Conservation (phyloP, 2,329 filamentous ascomycete species). For the Colletotrichum spaethianum region DNA sequence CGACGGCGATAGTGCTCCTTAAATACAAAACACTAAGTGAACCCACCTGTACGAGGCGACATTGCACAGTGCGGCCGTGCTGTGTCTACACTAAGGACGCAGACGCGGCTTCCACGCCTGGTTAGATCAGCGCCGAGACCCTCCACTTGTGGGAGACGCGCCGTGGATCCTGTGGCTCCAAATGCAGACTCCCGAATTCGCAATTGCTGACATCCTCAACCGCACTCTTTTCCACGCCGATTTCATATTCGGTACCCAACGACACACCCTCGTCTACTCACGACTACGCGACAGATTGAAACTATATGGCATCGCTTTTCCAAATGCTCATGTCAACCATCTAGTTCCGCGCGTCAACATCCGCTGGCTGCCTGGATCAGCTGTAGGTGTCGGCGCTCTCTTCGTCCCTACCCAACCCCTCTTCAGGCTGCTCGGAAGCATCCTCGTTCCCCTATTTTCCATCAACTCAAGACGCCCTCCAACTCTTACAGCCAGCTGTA, state of each 20-base stretch:
- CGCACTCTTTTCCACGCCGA: not conserved
- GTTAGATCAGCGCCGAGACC: not conserved
- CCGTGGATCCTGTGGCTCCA: not conserved
- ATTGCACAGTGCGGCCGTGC: not conserved
- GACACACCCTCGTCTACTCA: not conserved
- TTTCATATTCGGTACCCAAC: not conserved
- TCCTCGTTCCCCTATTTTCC: not conserved
- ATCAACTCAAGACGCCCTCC: not conserved
- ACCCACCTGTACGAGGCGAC: not conserved
- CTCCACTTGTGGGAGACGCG: not conserved
- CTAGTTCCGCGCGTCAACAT: not conserved
- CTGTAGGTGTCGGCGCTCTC: constrained; percentile 1
- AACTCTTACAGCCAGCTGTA: not conserved
- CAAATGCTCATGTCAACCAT: not conserved
- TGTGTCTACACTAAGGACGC: not conserved
- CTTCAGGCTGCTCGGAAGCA: not conserved
- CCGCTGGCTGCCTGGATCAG: not conserved
- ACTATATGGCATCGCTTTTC: no score
- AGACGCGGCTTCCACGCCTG: not conserved
- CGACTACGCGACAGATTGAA: not conserved
- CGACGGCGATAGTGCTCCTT: no score
- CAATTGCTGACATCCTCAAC: not conserved
- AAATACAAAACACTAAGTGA: not conserved
- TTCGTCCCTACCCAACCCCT: not conserved
- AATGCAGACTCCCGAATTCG: no score